phyloP scores from a whole-genome alignment of 805 yeast species.

The Yarrowia phangngaensis region DNA sequence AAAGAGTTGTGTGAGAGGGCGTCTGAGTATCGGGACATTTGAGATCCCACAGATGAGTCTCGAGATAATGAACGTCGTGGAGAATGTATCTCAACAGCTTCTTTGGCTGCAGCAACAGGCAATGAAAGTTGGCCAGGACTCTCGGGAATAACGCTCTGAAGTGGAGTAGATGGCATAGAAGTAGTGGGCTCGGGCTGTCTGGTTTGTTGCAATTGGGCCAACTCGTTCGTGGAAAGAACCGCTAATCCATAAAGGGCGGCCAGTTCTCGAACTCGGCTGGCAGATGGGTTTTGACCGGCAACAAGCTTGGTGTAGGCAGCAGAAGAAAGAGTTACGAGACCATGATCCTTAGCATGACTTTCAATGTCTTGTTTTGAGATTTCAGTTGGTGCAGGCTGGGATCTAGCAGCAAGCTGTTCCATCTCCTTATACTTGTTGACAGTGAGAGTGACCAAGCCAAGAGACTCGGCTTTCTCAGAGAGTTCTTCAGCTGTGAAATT shows the following conservation, averaged over 20 bases:
- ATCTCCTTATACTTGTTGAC: constrained; percentile 27
- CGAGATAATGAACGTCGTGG: constrained; percentile 8
- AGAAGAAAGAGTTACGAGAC: constrained; percentile 38
- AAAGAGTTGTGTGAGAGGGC: too few relatives aligned
- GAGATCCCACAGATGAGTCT: constrained; percentile 2
- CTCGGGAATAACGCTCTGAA: constrained; percentile 6
- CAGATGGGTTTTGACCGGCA: constrained; percentile 23
- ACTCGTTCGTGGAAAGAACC: constrained; percentile 1
- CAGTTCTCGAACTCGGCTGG: constrained; percentile 4
- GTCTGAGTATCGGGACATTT: constrained; percentile 2
- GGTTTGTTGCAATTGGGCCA: constrained; percentile 11
- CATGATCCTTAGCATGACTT: constrained; percentile 31
- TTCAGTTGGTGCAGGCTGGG: constrained; percentile 5
- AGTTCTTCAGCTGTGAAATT: constrained; percentile 27
- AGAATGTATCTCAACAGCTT: constrained; percentile 25
- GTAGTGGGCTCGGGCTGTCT: background rate
- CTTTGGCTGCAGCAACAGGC: constrained; percentile 22
- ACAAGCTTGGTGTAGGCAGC: constrained; percentile 32
- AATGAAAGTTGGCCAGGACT: constrained; percentile 1
- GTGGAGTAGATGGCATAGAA: background rate
- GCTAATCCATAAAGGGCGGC: constrained; percentile 19
- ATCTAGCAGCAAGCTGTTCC: constrained; percentile 27
- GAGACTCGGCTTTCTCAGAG: constrained; percentile 22
- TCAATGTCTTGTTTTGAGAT: constrained; percentile 26
- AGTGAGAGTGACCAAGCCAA: constrained; percentile 30